A percentile compares a stretch with the other conserved stretches of the same genome.
phyloP scores from a whole-genome alignment of 129 eudicot genomes.

The Flaveria bidentis region DNA sequence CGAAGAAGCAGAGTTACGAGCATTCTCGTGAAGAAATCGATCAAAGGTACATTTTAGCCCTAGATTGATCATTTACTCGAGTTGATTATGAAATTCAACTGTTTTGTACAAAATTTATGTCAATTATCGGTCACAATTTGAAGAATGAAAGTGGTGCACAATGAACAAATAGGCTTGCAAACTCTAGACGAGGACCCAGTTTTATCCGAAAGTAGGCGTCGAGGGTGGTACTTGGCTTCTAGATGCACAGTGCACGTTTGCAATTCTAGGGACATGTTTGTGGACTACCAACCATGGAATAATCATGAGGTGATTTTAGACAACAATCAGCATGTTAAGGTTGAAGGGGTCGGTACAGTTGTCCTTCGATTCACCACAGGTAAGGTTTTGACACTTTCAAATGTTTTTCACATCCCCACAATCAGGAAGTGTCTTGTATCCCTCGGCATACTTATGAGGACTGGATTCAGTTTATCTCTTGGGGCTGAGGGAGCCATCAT shows the following conservation, averaged over 20 bases:
- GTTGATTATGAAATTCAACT: not conserved
- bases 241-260: slow-evolving; percentile 7
- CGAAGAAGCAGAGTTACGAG: not conserved
- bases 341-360: not conserved
- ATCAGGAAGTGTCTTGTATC: slow-evolving; percentile 4
- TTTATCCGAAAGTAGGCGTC: slow-evolving; percentile 4
- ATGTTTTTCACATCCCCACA: slow-evolving; percentile 12
- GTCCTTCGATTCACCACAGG: slow-evolving; percentile 7
- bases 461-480: not conserved
- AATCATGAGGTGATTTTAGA: slow-evolving; percentile 13
- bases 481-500: not conserved
- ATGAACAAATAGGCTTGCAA: not conserved
- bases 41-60: not conserved
- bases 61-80: not conserved
- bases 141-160: slow-evolving; percentile 14
- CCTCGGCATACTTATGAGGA: not conserved
- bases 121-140: no score
- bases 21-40: not conserved
- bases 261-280: slow-evolving; percentile 20
- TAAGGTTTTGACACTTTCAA: not conserved
- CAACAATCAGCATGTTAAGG: not conserved
- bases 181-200: not conserved
- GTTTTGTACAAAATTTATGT: no score
- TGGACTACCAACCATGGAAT: slow-evolving; percentile 1
- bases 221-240: slow-evolving; percentile 23